Percentiles rank a stretch among this genome's conserved stretches.
These are phyloP conservation scores for Aspergillus homomorphus DNA, from an alignment of 495 filamentous ascomycete species.

Conservation along the genomic window DNA sequence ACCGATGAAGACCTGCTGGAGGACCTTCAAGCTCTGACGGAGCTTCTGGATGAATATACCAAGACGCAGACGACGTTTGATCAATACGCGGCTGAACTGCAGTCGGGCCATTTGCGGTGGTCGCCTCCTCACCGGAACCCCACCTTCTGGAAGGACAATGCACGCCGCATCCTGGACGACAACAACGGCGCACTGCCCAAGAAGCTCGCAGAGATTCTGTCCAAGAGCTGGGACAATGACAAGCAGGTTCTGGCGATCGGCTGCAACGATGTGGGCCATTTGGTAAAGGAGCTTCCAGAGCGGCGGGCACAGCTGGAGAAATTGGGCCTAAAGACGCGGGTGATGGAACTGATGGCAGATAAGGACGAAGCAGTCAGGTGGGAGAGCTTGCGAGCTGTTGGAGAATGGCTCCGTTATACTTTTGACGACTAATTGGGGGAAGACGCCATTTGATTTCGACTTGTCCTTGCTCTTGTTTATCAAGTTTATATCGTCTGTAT, in stretches of 20 bases:
- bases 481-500: slow-evolving; percentile 8
- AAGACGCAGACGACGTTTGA: slow-evolving; percentile 97
- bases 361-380: slow-evolving; percentile 86
- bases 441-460: not conserved
- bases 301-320: slow-evolving; percentile 79
- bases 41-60: slow-evolving; percentile 87
- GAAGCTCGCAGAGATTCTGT: slow-evolving; percentile 83
- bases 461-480: slow-evolving; percentile 9
- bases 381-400: slow-evolving; percentile 91
- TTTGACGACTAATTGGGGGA: slow-evolving; percentile 52
- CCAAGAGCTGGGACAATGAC: slow-evolving; percentile 83
- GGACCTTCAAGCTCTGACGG: slow-evolving; percentile 70
- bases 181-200: slow-evolving; percentile 74
- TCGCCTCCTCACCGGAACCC: slow-evolving; percentile 89
- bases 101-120: slow-evolving; percentile 89
- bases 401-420: slow-evolving; percentile 90
- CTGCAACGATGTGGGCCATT: slow-evolving; percentile 85
- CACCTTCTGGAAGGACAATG: slow-evolving; percentile 92
- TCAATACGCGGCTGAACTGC: slow-evolving; percentile 87
- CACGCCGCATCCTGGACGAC: slow-evolving; percentile 85
- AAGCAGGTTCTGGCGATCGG: slow-evolving; percentile 95
- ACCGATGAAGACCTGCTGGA: slow-evolving; percentile 86
- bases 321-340: slow-evolving; percentile 80
- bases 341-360: slow-evolving; percentile 96
- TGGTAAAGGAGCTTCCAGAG: slow-evolving; percentile 90